Evolutionary conservation across 2,329 filamentous ascomycete species (phyloP).

Genomic region (Aureobasidium leucospermi): DNA sequence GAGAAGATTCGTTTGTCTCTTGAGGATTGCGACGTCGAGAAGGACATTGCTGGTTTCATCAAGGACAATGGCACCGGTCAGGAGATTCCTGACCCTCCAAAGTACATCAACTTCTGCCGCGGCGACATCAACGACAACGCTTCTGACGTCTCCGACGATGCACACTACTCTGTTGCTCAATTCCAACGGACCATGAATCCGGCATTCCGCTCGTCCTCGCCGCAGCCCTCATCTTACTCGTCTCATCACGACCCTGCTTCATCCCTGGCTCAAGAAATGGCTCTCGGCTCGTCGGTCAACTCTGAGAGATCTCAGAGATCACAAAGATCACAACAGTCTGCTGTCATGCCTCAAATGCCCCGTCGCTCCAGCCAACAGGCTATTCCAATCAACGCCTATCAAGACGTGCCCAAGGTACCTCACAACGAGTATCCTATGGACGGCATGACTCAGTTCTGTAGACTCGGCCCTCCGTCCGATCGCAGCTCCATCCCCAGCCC

Average conservation of each 20-base stretch:
- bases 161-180: conserved; percentile 87
- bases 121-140: conserved; percentile 73
- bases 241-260: conserved; percentile 85
- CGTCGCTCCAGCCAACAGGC: conserved; percentile 14
- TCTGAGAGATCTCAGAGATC: conserved; percentile 14
- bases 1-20: conserved; percentile 91
- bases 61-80: conserved; percentile 83
- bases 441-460: conserved; percentile 96
- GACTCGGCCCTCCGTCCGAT: conserved; percentile 64
- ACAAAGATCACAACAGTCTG: conserved; percentile 7
- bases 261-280: conserved; percentile 60
- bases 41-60: conserved; percentile 87
- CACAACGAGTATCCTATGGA: conserved; percentile 93
- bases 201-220: conserved; percentile 89
- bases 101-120: conserved; percentile 97
- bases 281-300: conserved; percentile 16
- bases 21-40: conserved; percentile 94
- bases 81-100: conserved; percentile 93
- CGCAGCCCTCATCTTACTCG: conserved; percentile 85
- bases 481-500: conserved; percentile 61
- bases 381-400: conserved; percentile 45
- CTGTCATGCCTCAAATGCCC: conserved; percentile 10
- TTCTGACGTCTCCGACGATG: conserved; percentile 79
- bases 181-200: conserved; percentile 95
- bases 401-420: conserved; percentile 62